Evolutionary conservation across 78 protist species (phyloP).

Genomic region (Neovahlkampfia damariscottae): DNA sequence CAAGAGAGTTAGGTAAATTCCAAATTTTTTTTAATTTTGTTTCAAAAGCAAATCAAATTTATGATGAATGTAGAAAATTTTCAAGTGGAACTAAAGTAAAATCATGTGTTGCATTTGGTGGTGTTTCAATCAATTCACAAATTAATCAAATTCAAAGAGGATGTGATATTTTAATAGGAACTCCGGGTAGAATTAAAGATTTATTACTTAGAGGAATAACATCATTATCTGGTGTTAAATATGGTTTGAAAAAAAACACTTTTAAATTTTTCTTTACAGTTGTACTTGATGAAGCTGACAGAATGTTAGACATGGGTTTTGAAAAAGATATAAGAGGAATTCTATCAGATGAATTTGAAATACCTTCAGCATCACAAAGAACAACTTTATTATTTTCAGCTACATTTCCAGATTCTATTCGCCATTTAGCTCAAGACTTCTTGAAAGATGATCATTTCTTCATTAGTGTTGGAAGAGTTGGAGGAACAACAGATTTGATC

Average conservation of each 20-base stretch:
- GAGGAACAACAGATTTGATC: constrained; percentile 18
- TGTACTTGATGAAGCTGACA: constrained; percentile 93
- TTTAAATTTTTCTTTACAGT: constrained; percentile 16
- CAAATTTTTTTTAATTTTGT: no score
- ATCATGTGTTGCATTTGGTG: constrained; percentile 20
- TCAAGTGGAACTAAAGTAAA: constrained; percentile 41
- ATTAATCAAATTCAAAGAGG: constrained; percentile 43
- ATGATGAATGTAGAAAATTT: constrained; percentile 47
- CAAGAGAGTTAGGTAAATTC: constrained; percentile 96
- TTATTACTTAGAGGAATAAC: constrained; percentile 48
- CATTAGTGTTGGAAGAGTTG: constrained; percentile 38
- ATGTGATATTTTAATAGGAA: constrained; percentile 79
- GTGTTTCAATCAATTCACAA: neutral
- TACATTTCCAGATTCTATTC: constrained; percentile 24
- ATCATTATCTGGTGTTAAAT: constrained; percentile 73
- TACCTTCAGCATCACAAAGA: constrained; percentile 23
- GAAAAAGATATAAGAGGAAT: constrained; percentile 65
- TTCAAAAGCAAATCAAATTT: constrained; percentile 78
- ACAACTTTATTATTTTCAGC: constrained; percentile 20
- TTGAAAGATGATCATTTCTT: neutral
- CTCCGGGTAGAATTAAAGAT: constrained; percentile 99
- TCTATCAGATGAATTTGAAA: neutral
- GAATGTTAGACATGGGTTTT: constrained; percentile 97
- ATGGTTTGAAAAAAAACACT: constrained; percentile 56
- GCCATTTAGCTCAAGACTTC: constrained; percentile 1